phyloP scores from a whole-genome alignment of 371 early-diverging fungal species.

The Catenaria anguillulae region DNA sequence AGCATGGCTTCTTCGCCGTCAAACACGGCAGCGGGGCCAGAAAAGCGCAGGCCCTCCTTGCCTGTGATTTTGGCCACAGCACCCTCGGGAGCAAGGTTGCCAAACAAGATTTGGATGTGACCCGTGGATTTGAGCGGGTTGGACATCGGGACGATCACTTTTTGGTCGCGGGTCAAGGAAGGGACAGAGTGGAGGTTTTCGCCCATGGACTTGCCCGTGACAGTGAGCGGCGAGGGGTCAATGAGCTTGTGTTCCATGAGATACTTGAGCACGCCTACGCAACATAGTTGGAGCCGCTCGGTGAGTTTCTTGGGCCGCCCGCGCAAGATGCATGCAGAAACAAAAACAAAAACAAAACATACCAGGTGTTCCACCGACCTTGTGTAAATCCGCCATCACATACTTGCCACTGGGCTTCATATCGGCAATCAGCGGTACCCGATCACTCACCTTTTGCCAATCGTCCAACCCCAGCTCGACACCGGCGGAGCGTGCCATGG shows the following conservation, averaged over 20 bases:
- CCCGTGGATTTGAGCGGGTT: slow-evolving; percentile 84
- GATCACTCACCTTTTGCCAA: slow-evolving; percentile 76
- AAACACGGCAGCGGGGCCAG: slow-evolving; percentile 74
- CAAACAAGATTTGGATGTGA: slow-evolving; percentile 80
- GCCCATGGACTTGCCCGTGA: slow-evolving; percentile 82
- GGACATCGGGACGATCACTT: slow-evolving; percentile 67
- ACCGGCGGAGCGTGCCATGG: slow-evolving; percentile 70
- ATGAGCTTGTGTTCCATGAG: slow-evolving; percentile 59
- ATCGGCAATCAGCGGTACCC: slow-evolving; percentile 85
- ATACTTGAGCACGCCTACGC: slow-evolving; percentile 63
- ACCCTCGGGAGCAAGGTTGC: slow-evolving; percentile 94
- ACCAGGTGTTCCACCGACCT: slow-evolving; percentile 70
- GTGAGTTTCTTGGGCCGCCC: no score
- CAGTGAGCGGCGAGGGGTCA: slow-evolving; percentile 74
- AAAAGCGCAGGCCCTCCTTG: slow-evolving; percentile 82
- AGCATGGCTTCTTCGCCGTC: slow-evolving; percentile 84
- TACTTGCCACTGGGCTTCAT: slow-evolving; percentile 91
- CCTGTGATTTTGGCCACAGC: slow-evolving; percentile 94
- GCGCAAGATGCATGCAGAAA: no score
- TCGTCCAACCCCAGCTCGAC: slow-evolving; percentile 74
- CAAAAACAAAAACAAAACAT: neutral
- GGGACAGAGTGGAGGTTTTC: slow-evolving; percentile 69
- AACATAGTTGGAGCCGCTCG: neutral
- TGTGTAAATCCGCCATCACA: slow-evolving; percentile 84
- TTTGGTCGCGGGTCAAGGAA: slow-evolving; percentile 55